These are phyloP conservation scores for Mycena amicta DNA, from an alignment of 768 basidiomycete species.

Conservation along the genomic window DNA sequence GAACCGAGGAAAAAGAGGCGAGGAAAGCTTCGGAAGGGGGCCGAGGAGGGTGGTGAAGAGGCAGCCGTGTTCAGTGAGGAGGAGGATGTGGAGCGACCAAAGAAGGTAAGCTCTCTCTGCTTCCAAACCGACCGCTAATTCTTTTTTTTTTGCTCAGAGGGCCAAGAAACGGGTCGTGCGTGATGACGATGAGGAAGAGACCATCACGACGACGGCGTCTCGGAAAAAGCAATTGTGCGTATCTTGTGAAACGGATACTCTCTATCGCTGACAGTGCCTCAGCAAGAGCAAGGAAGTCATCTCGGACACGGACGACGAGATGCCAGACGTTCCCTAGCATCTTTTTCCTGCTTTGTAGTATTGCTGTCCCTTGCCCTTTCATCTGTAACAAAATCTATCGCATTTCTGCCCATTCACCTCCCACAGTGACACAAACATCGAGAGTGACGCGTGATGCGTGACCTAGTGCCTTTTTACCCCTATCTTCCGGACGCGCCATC, in stretches of 20 bases:
- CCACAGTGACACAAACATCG: too few relatives aligned
- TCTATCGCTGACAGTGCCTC: not conserved
- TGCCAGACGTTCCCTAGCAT: constrained; percentile 37
- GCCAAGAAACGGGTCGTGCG: constrained; percentile 71
- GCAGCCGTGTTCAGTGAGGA: constrained; percentile 72
- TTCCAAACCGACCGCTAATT: too few relatives aligned
- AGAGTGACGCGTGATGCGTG: too few relatives aligned
- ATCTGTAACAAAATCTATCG: not conserved
- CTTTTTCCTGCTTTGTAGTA: not conserved
- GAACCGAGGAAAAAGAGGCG: constrained; percentile 75
- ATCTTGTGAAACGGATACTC: constrained; percentile 1
- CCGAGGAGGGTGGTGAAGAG: constrained; percentile 60
- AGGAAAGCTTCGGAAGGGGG: constrained; percentile 65
- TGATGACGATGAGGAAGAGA: constrained; percentile 79
- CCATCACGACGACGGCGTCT: constrained; percentile 51
- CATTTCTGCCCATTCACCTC: too few relatives aligned
- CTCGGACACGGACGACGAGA: constrained; percentile 86
- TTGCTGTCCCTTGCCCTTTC: not conserved
- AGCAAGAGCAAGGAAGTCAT: constrained; percentile 91
- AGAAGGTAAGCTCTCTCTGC: constrained; percentile 54
- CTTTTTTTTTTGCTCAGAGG: constrained; percentile 36
- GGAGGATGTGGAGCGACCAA: constrained; percentile 67
- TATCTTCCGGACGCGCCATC: too few relatives aligned
- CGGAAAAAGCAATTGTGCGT: constrained; percentile 80
- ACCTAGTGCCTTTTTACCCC: too few relatives aligned